These are phyloP conservation scores for Lagerstroemia speciosa DNA, from an alignment of 345 rosid genomes.

Conservation along the genomic window DNA sequence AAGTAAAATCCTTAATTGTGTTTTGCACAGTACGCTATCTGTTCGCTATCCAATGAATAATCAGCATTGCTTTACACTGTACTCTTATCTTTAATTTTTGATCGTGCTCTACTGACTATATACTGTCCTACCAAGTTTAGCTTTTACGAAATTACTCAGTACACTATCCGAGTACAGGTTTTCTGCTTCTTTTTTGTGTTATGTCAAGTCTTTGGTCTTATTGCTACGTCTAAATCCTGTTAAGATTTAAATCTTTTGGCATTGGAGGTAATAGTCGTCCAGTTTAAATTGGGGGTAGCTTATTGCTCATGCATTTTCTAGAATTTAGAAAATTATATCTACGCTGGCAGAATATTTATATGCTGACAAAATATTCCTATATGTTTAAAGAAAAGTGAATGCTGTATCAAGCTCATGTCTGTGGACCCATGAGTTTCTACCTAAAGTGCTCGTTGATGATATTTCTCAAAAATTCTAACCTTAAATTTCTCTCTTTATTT, in stretches of 20 bases:
- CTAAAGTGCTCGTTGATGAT: no score
- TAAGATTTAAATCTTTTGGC: not conserved
- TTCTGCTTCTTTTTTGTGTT: not conserved
- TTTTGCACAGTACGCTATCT: no score
- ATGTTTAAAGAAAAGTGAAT: not conserved
- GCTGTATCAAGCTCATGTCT: not conserved
- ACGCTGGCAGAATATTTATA: not conserved
- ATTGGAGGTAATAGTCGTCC: not conserved
- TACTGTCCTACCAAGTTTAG: no score
- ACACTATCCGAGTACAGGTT: no score
- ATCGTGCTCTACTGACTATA: no score
- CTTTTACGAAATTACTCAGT: no score
- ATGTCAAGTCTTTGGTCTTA: not conserved
- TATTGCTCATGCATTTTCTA: not conserved
- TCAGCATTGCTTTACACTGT: no score
- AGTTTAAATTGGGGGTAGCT: no score
- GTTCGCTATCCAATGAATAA: no score
- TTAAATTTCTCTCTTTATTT: slow-evolving; percentile 1
- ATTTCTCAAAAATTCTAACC: not conserved
- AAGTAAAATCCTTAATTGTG: not conserved
- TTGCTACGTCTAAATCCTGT: not conserved
- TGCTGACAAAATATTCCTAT: not conserved
- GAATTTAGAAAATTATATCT: slow-evolving; percentile 3
- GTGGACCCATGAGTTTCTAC: not conserved
- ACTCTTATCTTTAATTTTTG: no score